A percentile compares a stretch with the other conserved stretches of the same genome.
These are phyloP conservation scores for Taphrina pruni DNA, from an alignment of 1,139 yeast species.

Conservation along the genomic window DNA sequence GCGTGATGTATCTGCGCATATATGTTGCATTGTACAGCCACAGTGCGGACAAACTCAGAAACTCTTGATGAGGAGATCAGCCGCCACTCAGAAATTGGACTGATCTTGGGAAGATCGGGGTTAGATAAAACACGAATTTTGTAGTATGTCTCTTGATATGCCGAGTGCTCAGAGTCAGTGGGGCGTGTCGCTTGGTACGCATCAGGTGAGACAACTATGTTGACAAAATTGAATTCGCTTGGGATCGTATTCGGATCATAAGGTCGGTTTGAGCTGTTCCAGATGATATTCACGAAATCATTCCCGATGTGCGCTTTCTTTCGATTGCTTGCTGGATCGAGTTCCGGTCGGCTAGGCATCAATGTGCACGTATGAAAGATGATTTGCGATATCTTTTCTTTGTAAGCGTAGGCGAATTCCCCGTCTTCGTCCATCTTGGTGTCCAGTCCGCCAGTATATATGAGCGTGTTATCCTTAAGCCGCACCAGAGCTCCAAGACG, in stretches of 20 bases:
- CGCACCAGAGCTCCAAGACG: conserved; percentile 65
- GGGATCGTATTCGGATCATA: conserved; percentile 74
- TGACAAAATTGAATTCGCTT: conserved; percentile 82
- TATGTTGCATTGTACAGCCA: conserved; percentile 33
- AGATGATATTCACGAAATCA: conserved; percentile 77
- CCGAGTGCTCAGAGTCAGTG: not conserved
- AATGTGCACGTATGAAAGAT: conserved; percentile 79
- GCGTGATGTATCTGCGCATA: conserved; percentile 40
- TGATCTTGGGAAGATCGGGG: conserved; percentile 24
- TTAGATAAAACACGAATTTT: conserved; percentile 25
- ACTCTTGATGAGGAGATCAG: conserved; percentile 29
- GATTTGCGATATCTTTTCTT: conserved; percentile 71
- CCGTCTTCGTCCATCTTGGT: conserved; percentile 74
- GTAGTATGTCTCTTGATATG: conserved; percentile 4
- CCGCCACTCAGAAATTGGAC: conserved; percentile 33
- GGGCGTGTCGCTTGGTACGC: conserved; percentile 45
- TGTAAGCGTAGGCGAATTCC: conserved; percentile 74
- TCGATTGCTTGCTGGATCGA: conserved; percentile 59
- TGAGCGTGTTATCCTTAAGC: conserved; percentile 61
- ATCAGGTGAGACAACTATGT: conserved; percentile 77
- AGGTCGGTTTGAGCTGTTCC: conserved; percentile 70
- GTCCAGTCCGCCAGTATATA: conserved; percentile 82
- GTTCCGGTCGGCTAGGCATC: conserved; percentile 60
- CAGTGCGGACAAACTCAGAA: conserved; percentile 29
- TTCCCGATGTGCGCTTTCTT: conserved; percentile 89